These are phyloP conservation scores for Paracorniculantispora psalliotae DNA, from an alignment of 2,329 filamentous ascomycete species.

Conservation along the genomic window DNA sequence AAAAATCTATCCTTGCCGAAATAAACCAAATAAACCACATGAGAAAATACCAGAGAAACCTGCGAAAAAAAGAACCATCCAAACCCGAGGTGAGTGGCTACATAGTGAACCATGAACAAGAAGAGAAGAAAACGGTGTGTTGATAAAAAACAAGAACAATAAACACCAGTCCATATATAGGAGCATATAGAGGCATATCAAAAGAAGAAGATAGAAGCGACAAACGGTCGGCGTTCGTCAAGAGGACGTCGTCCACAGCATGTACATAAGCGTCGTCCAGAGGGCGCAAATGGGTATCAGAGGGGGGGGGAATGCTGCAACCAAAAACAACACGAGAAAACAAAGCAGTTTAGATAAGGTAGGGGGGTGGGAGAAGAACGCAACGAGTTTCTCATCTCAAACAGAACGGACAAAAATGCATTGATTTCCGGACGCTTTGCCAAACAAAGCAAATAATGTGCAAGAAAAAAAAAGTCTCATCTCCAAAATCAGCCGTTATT, in stretches of 20 bases:
- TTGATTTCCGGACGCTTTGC: background rate
- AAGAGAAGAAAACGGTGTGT: background rate
- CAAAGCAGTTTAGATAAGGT: too few relatives aligned
- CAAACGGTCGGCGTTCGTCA: background rate
- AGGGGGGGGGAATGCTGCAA: background rate
- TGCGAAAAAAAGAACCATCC: background rate
- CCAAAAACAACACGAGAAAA: background rate
- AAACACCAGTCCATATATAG: background rate
- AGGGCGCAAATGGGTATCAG: slow-evolving; percentile 12
- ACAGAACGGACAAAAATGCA: background rate
- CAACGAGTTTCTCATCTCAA: background rate
- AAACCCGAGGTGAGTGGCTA: background rate
- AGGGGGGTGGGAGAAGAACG: too few relatives aligned
- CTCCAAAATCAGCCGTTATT: slow-evolving; percentile 7
- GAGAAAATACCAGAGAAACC: background rate
- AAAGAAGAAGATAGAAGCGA: background rate
- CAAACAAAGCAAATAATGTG: background rate
- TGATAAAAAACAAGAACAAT: background rate
- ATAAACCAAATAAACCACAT: background rate
- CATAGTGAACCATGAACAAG: background rate
- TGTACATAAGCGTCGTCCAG: slow-evolving; percentile 9
- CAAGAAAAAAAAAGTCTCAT: background rate
- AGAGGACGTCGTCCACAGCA: slow-evolving; percentile 2
- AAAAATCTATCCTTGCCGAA: slow-evolving; percentile 1
- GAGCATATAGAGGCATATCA: background rate